Conservation (phyloP, 352 stramenopile species). For the Halophytophthora polymorphica region DNA sequence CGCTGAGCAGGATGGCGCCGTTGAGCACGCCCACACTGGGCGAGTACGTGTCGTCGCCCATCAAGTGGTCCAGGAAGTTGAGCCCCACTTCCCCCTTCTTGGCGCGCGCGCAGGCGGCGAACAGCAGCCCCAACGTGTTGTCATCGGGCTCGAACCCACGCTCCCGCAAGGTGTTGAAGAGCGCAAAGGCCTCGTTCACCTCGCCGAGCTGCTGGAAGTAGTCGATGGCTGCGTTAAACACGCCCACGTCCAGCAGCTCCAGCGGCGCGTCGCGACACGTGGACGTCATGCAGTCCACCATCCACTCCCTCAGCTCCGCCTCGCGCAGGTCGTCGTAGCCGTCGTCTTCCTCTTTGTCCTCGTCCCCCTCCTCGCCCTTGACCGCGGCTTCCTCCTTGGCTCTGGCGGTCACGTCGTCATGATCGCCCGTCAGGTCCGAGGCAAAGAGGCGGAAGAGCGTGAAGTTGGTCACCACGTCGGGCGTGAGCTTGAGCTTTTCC, state of each 20-base stretch:
- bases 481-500: conserved; percentile 22
- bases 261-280: conserved; percentile 41
- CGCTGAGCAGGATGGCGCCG: conserved; percentile 47
- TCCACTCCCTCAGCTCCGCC: conserved; percentile 21
- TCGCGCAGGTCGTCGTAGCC: conserved; percentile 18
- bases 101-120: conserved; percentile 42
- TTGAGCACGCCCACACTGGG: conserved; percentile 48
- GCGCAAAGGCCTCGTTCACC: conserved; percentile 37
- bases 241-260: conserved; percentile 34
- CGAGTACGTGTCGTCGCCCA: conserved; percentile 33
- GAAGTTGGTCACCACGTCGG: conserved; percentile 38
- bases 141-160: conserved; percentile 39
- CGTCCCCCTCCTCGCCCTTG: neutral
- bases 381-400: neutral
- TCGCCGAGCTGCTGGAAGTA: conserved; percentile 56
- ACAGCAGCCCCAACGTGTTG: conserved; percentile 55
- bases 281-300: conserved; percentile 36
- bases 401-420: neutral
- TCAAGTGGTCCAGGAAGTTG: conserved; percentile 62
- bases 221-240: conserved; percentile 69
- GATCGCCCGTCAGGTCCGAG: conserved; percentile 28
- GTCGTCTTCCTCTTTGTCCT: conserved; percentile 6
- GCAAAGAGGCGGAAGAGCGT: conserved; percentile 53
- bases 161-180: conserved; percentile 64
- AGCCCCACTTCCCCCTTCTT: conserved; percentile 50